Conservation (phyloP, 257 asterid genomes). For the Nicotiana paniculata region DNA sequence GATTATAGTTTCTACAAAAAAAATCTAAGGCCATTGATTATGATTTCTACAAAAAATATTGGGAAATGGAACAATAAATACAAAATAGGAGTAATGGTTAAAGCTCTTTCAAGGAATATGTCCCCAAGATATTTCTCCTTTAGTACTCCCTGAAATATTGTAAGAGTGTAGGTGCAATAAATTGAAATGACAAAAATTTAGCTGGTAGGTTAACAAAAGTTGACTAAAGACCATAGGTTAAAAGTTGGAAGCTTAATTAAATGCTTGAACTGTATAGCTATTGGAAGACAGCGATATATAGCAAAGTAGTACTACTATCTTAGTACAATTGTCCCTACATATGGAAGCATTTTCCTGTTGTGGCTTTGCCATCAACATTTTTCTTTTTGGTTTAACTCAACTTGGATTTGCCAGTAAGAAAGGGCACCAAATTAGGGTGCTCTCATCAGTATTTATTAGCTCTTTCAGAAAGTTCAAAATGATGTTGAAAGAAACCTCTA, state of each 20-base stretch:
- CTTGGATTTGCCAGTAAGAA: slow-evolving; percentile 36
- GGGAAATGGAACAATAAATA: background rate
- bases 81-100: background rate
- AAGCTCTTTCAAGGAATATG: background rate
- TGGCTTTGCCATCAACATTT: slow-evolving; percentile 8
- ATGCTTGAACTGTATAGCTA: slow-evolving; percentile 17
- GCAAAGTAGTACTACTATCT: background rate
- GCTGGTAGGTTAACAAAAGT: slow-evolving; percentile 30
- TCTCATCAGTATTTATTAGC: background rate
- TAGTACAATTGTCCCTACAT: slow-evolving; percentile 28
- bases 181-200: slow-evolving; percentile 10
- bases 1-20: no score
- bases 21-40: background rate
- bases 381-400: slow-evolving; percentile 12
- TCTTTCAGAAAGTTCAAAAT: background rate
- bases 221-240: slow-evolving; percentile 9
- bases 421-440: slow-evolving; percentile 21
- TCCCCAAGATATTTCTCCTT: background rate
- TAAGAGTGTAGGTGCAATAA: slow-evolving; percentile 13
- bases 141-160: background rate
- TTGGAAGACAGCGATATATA: slow-evolving; percentile 21
- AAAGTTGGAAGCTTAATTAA: background rate
- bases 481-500: background rate
- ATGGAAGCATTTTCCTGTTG: slow-evolving; percentile 18
- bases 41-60: background rate